Evolutionary conservation across 371 early-diverging fungal genomes (phyloP).

Genomic region (Gilbertella persicaria): DNA sequence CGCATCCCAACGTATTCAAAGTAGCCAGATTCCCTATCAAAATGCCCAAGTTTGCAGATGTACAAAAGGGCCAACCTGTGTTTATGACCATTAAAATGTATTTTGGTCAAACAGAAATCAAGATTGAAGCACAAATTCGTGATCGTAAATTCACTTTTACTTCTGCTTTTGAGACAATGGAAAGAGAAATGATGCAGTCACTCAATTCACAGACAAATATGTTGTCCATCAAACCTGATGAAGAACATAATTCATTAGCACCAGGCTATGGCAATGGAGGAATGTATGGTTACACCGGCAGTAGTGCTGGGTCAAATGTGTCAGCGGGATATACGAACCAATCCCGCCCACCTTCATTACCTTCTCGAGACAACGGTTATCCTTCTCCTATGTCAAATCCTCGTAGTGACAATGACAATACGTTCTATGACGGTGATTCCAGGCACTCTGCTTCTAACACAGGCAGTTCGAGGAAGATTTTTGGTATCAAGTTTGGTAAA

Average conservation of each 20-base stretch:
- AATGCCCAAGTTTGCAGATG: slow-evolving; percentile 50
- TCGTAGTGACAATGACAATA: slow-evolving; percentile 29
- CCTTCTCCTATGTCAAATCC: slow-evolving; percentile 31
- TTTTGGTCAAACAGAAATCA: slow-evolving; percentile 56
- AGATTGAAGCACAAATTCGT: slow-evolving; percentile 51
- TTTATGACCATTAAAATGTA: slow-evolving; percentile 59
- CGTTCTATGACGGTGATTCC: slow-evolving; percentile 39
- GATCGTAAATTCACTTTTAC: slow-evolving; percentile 53
- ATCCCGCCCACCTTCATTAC: slow-evolving; percentile 33
- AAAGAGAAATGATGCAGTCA: slow-evolving; percentile 32
- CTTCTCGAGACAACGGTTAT: slow-evolving; percentile 31
- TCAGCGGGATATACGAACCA: slow-evolving; percentile 12
- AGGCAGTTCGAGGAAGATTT: slow-evolving; percentile 27
- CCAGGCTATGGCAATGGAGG: slow-evolving; percentile 4
- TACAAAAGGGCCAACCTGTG: slow-evolving; percentile 45
- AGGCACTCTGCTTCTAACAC: slow-evolving; percentile 30
- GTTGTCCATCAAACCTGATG: slow-evolving; percentile 31
- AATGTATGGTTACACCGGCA: slow-evolving; percentile 9
- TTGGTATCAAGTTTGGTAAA: slow-evolving; percentile 40
- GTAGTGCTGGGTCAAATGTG: slow-evolving; percentile 25
- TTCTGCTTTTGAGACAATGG: slow-evolving; percentile 51
- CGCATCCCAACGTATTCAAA: slow-evolving; percentile 48
- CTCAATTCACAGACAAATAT: slow-evolving; percentile 25
- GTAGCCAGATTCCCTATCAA: slow-evolving; percentile 54
- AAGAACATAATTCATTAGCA: slow-evolving; percentile 5